Evolutionary conservation across 768 basidiomycete genomes (phyloP).

Genomic region (Russula sp.): DNA sequence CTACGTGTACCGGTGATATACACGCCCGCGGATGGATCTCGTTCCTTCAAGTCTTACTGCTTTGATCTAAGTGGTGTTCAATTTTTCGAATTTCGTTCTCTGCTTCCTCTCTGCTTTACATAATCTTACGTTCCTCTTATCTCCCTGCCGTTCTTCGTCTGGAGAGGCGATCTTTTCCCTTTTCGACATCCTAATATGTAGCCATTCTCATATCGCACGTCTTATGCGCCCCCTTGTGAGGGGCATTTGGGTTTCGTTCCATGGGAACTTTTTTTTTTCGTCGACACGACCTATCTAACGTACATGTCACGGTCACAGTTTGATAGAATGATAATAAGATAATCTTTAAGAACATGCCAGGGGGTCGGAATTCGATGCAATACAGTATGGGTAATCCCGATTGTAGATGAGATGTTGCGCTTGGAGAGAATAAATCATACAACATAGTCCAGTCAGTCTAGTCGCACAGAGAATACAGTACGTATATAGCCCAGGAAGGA

Average conservation of each 20-base stretch:
- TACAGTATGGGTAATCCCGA: neutral
- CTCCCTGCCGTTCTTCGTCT: neutral
- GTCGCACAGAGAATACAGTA: neutral
- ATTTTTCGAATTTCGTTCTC: slow-evolving; percentile 10
- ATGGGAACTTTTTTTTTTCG: slow-evolving; percentile 15
- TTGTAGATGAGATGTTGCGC: neutral
- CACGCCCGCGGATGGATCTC: neutral
- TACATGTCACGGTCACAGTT: slow-evolving; percentile 18
- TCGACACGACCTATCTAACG: slow-evolving; percentile 23
- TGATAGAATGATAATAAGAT: slow-evolving; percentile 25
- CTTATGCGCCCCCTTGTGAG: slow-evolving; percentile 18
- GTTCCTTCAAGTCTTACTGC: neutral
- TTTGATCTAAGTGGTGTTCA: slow-evolving; percentile 9
- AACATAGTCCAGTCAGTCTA: neutral
- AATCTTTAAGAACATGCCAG: slow-evolving; percentile 12
- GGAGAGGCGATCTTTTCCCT: neutral
- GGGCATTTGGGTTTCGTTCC: slow-evolving; percentile 21
- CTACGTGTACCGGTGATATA: slow-evolving; percentile 23
- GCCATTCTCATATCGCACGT: slow-evolving; percentile 10
- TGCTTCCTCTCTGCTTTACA: neutral
- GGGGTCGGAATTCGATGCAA: neutral
- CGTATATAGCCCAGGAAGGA: neutral
- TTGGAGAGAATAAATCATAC: neutral
- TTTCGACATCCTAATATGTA: slow-evolving; percentile 12
- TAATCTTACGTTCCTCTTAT: slow-evolving; percentile 1